Base-by-base conservation (phyloP, 495 filamentous ascomycete genomes). In the Tuber aestivum region DNA sequence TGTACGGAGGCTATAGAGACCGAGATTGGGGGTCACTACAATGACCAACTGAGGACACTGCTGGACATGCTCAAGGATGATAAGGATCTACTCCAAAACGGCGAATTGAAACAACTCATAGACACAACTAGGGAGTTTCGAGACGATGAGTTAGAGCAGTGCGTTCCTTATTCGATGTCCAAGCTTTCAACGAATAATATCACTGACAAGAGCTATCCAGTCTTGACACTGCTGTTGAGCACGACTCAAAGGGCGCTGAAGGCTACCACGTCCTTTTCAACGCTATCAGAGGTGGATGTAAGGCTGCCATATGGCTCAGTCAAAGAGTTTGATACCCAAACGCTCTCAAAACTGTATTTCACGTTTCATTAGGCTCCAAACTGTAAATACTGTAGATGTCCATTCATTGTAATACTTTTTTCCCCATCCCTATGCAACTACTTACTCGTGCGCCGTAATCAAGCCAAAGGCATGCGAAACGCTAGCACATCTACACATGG, bases 1-100 rank as follows among this genome's bases (percentile, higher is more conserved):
- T 99, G 95, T 83, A 99, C 95, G 18, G 95, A 99, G 85, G 95
- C 95, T 8, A 94, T 99, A 41, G 95, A 99, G 86, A 99, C 96
- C 41, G 95, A 98, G 86, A 99, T 99, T 78, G 95, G 96, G 0
- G 89, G 89, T 23, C 95, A 99, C 84, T 99, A 99, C 83, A 99
- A 99, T 83, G 91, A 90, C 61, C 95, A 99, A 85, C 92, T 99
- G 44, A 84, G 92, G 70, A 86, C 87, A 56, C 86, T 99, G 81
- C 81, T 98, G 41, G 89, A 89, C 74, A 97, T 97, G 93, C 87
- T 93, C 77, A 87, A 82, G 32, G 83, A 87, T 65, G 94, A 94
- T 7, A 91, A 95, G 82, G 91, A 91, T 70, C 84, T 97, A 10
- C 87, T 90, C 45, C 93, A 95, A 8, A 92, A 94, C 41, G 89